phyloP scores from a whole-genome alignment of 257 asterid species.

The Solanum tarapatanum region DNA sequence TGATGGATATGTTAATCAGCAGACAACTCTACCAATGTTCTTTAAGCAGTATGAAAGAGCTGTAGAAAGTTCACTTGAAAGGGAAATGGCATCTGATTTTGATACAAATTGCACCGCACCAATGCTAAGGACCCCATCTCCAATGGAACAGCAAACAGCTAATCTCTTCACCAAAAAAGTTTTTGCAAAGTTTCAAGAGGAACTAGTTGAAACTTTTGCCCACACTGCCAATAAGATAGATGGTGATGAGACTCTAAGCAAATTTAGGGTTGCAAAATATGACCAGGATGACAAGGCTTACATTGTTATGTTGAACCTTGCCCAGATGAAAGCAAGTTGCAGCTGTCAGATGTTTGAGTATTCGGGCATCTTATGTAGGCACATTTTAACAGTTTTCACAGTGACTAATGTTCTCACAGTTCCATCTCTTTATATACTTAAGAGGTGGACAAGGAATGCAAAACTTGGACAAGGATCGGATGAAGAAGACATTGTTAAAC shows the following conservation, averaged over 20 bases:
- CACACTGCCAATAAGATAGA: conserved; percentile 69
- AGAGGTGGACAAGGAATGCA: conserved; percentile 68
- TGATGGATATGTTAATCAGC: conserved; percentile 71
- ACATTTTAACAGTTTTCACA: conserved; percentile 65
- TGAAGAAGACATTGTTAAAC: conserved; percentile 19
- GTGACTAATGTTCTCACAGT: conserved; percentile 65
- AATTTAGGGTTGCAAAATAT: conserved; percentile 72
- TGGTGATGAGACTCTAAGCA: conserved; percentile 42
- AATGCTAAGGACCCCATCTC: conserved; percentile 63
- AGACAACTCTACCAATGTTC: conserved; percentile 56
- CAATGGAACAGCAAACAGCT: conserved; percentile 78
- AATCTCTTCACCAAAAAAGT: conserved; percentile 52
- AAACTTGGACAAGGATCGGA: conserved; percentile 29
- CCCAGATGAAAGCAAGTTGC: conserved; percentile 61
- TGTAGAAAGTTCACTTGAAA: conserved; percentile 49
- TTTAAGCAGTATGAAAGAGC: conserved; percentile 77
- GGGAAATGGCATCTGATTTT: conserved; percentile 61
- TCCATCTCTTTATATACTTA: conserved; percentile 57
- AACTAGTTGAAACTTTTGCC: conserved; percentile 75
- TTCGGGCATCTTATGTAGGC: conserved; percentile 64
- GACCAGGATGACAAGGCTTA: conserved; percentile 70
- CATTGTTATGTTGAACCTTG: conserved; percentile 36
- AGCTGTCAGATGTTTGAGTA: conserved; percentile 85
- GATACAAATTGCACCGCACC: conserved; percentile 45
- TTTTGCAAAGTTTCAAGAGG: conserved; percentile 72